These are phyloP conservation scores for Talaromyces pinophilus DNA, from an alignment of 2,329 filamentous ascomycete genomes.

Conservation along the genomic window DNA sequence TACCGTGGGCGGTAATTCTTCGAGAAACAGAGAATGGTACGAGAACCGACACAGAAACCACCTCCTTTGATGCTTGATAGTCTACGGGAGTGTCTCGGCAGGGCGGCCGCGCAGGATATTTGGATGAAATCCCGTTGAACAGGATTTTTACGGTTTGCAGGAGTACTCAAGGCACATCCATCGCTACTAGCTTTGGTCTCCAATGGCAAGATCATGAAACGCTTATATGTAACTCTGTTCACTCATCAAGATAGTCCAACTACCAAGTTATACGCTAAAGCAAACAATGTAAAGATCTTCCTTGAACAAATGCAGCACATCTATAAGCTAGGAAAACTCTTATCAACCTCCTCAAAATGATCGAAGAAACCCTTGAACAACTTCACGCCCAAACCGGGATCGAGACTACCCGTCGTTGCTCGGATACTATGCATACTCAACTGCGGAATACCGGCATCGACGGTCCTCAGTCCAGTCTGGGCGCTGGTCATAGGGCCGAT, in stretches of 20 bases:
- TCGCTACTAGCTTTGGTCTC: background rate
- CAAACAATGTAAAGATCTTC: background rate
- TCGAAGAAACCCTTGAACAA: constrained; percentile 90
- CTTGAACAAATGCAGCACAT: background rate
- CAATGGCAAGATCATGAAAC: background rate
- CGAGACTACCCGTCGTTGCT: constrained; percentile 80
- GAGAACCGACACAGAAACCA: background rate
- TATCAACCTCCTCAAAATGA: constrained; percentile 79
- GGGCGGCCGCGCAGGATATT: background rate
- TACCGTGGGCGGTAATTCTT: background rate
- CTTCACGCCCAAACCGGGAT: constrained; percentile 84
- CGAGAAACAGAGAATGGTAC: background rate
- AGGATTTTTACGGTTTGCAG: background rate
- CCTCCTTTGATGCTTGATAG: background rate
- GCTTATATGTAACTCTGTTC: background rate
- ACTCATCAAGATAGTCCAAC: background rate
- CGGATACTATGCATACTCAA: constrained; percentile 92
- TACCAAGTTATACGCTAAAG: background rate
- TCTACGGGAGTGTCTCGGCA: background rate
- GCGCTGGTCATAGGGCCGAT: constrained; percentile 89
- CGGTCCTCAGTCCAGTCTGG: constrained; percentile 75
- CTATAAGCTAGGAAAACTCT: constrained; percentile 61
- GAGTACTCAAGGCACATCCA: background rate
- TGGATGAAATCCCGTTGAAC: background rate
- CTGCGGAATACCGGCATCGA: constrained; percentile 88